Evolutionary conservation across 768 basidiomycete genomes (phyloP).

Genomic region (Pholiota molesta): DNA sequence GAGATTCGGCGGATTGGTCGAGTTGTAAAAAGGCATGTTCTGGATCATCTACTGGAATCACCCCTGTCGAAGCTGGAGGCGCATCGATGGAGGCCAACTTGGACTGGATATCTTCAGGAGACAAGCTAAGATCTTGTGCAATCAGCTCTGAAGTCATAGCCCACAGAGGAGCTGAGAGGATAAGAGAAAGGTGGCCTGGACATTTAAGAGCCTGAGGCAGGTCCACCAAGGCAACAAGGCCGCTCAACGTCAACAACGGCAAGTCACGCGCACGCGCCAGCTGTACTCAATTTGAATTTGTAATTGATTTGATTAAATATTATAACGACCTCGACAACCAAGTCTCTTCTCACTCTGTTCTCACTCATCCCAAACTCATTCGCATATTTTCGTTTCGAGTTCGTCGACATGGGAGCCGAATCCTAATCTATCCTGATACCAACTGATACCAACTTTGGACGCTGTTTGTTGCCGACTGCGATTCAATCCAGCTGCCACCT

Average conservation of each 20-base stretch:
- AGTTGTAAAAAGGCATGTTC: background rate
- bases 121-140: background rate
- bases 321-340: background rate
- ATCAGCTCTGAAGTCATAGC: background rate
- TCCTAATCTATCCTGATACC: too few relatives aligned
- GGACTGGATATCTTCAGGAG: background rate
- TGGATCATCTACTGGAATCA: background rate
- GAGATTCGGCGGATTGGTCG: constrained; percentile 1
- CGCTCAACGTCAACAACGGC: too few relatives aligned
- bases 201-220: background rate
- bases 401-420: too few relatives aligned
- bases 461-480: too few relatives aligned
- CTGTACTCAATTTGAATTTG: too few relatives aligned
- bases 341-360: too few relatives aligned
- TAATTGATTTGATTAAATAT: too few relatives aligned
- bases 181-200: background rate
- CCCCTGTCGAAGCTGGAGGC: background rate
- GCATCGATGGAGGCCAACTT: background rate
- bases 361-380: too few relatives aligned
- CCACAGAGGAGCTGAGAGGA: background rate
- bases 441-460: too few relatives aligned
- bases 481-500: too few relatives aligned
- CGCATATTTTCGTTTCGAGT: too few relatives aligned
- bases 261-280: background rate
- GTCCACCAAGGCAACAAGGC: too few relatives aligned